Conservation (phyloP, 2,329 filamentous ascomycete species). For the Cladosporium cucumerinum region DNA sequence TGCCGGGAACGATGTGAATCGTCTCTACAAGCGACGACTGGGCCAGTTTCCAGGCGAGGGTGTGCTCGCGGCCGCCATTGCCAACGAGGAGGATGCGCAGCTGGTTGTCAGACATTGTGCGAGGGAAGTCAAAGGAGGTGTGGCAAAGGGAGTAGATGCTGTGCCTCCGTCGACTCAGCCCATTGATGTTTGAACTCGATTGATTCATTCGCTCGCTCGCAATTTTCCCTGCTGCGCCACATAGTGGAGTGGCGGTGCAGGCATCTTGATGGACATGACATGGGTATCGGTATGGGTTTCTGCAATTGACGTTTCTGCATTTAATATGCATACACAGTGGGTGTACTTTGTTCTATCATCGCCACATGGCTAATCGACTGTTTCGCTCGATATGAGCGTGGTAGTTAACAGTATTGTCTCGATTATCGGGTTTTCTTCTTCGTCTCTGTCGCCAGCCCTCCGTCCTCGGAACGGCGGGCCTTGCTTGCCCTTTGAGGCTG, state of each 20-base stretch:
- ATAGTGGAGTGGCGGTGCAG: not conserved
- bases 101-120: conserved; percentile 22
- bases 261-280: too few species aligned
- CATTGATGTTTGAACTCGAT: not conserved
- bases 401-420: not conserved
- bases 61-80: conserved; percentile 91
- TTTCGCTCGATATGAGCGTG: not conserved
- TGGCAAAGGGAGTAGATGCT: conserved; percentile 1
- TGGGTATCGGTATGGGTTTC: not conserved
- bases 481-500: too few species aligned
- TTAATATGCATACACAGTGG: not conserved
- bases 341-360: not conserved
- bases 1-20: conserved; percentile 70
- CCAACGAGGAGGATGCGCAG: conserved; percentile 81
- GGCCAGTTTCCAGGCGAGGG: conserved; percentile 87
- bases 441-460: not conserved
- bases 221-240: not conserved
- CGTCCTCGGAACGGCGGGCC: not conserved
- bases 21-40: conserved; percentile 75
- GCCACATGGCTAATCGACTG: not conserved
- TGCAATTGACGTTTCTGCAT: not conserved
- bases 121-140: not conserved
- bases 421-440: not conserved
- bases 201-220: conserved; percentile 4
- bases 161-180: conserved; percentile 3